A percentile compares a stretch with the other conserved stretches of the same genome.
These are phyloP conservation scores for Chlorella ohadii DNA, from an alignment of 139 green algal species.

Conservation along the genomic window DNA sequence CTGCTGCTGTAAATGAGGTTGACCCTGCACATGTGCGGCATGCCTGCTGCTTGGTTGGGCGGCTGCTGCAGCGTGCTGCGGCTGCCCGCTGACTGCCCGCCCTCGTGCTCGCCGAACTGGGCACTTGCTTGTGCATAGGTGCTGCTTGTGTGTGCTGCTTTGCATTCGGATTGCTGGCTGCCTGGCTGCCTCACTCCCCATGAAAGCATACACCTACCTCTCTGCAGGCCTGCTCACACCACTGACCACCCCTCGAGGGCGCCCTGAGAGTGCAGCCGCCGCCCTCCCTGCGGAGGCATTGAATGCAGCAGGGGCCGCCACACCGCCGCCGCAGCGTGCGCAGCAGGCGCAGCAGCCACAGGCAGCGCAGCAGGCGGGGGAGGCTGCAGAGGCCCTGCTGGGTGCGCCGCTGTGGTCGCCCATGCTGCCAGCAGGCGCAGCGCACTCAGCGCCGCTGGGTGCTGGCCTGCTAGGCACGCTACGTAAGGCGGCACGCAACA, in stretches of 20 bases:
- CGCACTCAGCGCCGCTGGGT: background rate
- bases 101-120: too few relatives aligned
- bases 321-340: background rate
- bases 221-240: background rate
- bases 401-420: conserved; percentile 16
- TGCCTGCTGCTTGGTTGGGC: background rate
- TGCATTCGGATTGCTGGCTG: background rate
- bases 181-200: background rate
- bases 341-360: background rate
- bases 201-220: background rate
- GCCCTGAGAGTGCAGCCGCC: background rate
- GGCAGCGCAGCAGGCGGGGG: background rate
- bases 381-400: too few relatives aligned
- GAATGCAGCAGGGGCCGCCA: background rate
- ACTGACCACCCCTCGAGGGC: background rate
- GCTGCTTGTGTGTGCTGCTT: background rate
- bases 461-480: conserved; percentile 7
- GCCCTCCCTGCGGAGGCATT: background rate
- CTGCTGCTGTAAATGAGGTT: background rate
- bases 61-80: too few relatives aligned
- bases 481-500: background rate
- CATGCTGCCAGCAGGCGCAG: background rate
- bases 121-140: too few relatives aligned
- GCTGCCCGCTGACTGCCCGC: too few relatives aligned
- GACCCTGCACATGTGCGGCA: too few relatives aligned